Base-by-base conservation (phyloP, 805 yeast genomes). In the Ogataea wickerhamii region DNA sequence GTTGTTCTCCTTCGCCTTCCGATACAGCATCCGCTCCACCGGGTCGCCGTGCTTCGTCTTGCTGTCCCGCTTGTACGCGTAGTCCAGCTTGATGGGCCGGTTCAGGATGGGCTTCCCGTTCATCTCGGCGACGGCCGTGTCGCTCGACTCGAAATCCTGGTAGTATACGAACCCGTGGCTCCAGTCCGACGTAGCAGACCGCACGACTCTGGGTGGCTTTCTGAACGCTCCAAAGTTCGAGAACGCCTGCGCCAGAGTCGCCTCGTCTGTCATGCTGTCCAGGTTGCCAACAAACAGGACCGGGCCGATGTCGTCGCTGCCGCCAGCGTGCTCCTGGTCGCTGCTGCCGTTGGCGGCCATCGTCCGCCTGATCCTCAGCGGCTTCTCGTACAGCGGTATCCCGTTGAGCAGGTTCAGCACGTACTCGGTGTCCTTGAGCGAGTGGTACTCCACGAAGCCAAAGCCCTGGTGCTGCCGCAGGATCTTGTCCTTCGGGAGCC, bases 401-500 rank as follows among this genome's bases (percentile, higher is more conserved):
- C 87, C 88, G 41, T 72, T 66, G 55, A 86, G 57, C 1, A 84
- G 60, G 41, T 74, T 70, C 24, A 73, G 60, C 1, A 80, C 86
- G 56, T 88, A 91, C 6, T 78, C 82, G 0, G 83, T 82, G 49
- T 87, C 96, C 14, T 62, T 67, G 2, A 64, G 61, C 12, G 68
- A 64, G 35, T 66, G 61, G 52, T 84, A 81, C 55, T 86, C 93
- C 1, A 84, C 82, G 62, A 93, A 91, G 7, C 95, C 97, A 64
- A 70, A 91, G 4, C 97, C 97, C 52, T 83, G 94, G 52, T 84
- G 88, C 1, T 73, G 66, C 43, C 75, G 76, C 20, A 77, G 61
- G 4, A 88, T 68, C 44, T 87, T 72, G 54, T 88, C 96, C 52
- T 78, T 80, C 5, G 97, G 97, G 46, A 93, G 67, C 43, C 81